These are phyloP conservation scores for Endocarpon pusillum DNA, from an alignment of 495 filamentous ascomycete genomes.

Conservation along the genomic window DNA sequence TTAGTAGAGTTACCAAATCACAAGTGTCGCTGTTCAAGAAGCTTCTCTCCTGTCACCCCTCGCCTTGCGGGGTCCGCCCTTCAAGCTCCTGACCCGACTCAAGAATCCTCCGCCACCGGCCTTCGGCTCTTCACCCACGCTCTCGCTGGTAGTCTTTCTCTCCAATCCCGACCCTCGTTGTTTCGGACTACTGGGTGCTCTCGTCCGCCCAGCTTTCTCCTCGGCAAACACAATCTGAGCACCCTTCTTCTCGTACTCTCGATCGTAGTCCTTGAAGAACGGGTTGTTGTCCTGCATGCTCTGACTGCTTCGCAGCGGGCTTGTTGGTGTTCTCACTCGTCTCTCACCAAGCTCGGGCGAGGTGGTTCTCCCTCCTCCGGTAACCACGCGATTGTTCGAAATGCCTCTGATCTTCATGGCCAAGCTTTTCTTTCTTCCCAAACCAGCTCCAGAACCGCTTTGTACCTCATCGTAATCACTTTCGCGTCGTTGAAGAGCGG, in stretches of 20 bases:
- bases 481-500: slow-evolving; percentile 64
- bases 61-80: slow-evolving; percentile 35
- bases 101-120: slow-evolving; percentile 48
- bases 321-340: slow-evolving; percentile 8
- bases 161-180: slow-evolving; percentile 38
- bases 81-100: slow-evolving; percentile 75
- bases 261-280: slow-evolving; percentile 74
- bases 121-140: slow-evolving; percentile 25
- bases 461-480: slow-evolving; percentile 40
- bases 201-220: slow-evolving; percentile 24
- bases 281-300: slow-evolving; percentile 49
- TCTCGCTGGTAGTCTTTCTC: slow-evolving; percentile 52
- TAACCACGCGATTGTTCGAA: slow-evolving; percentile 34
- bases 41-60: slow-evolving; percentile 22
- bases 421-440: slow-evolving; percentile 83
- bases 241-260: slow-evolving; percentile 53
- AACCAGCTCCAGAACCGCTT: slow-evolving; percentile 34
- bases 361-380: slow-evolving; percentile 33
- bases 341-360: slow-evolving; percentile 23
- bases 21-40: too few relatives aligned
- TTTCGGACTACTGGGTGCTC: slow-evolving; percentile 48
- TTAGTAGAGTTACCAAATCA: not conserved
- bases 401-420: slow-evolving; percentile 69
- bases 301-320: slow-evolving; percentile 16
- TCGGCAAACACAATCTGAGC: slow-evolving; percentile 39